phyloP scores from a whole-genome alignment of 768 basidiomycete genomes.

The Naganishia vaughanmartiniae region DNA sequence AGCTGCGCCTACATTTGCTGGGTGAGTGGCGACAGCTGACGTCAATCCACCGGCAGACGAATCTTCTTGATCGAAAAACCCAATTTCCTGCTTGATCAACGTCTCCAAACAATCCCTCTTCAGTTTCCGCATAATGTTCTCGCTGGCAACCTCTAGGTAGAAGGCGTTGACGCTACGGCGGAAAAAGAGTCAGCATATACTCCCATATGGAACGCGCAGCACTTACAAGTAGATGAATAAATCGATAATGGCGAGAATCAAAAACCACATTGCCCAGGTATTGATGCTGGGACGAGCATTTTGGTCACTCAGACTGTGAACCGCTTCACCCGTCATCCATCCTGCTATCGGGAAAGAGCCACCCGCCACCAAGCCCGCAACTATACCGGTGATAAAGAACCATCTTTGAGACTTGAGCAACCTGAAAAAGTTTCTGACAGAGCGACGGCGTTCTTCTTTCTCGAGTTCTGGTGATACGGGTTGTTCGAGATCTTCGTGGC shows the following conservation, averaged over 20 bases:
- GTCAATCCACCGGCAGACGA: slow-evolving; percentile 46
- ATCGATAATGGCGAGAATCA: slow-evolving; percentile 41
- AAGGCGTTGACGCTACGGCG: slow-evolving; percentile 34
- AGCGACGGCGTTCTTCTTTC: slow-evolving; percentile 27
- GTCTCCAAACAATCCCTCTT: slow-evolving; percentile 35
- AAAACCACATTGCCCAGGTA: slow-evolving; percentile 46
- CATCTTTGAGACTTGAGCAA: slow-evolving; percentile 32
- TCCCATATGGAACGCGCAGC: neutral
- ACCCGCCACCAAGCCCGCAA: slow-evolving; percentile 37
- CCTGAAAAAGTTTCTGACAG: slow-evolving; percentile 24
- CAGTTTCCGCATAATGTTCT: slow-evolving; percentile 40
- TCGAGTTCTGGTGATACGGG: slow-evolving; percentile 1
- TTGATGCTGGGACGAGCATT: slow-evolving; percentile 30
- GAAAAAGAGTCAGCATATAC: neutral
- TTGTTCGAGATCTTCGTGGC: slow-evolving; percentile 5
- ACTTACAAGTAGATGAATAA: slow-evolving; percentile 31
- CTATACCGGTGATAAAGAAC: slow-evolving; percentile 32
- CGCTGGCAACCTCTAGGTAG: slow-evolving; percentile 39
- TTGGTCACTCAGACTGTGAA: slow-evolving; percentile 35
- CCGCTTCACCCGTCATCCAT: slow-evolving; percentile 43
- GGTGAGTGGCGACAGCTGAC: slow-evolving; percentile 37
- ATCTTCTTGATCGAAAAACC: slow-evolving; percentile 44
- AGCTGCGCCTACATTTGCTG: slow-evolving; percentile 40
- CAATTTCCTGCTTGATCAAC: slow-evolving; percentile 43
- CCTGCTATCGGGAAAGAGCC: slow-evolving; percentile 41